Evolutionary conservation across 371 early-diverging fungal genomes (phyloP).

Genomic region (Syncephalastrum sp.): DNA sequence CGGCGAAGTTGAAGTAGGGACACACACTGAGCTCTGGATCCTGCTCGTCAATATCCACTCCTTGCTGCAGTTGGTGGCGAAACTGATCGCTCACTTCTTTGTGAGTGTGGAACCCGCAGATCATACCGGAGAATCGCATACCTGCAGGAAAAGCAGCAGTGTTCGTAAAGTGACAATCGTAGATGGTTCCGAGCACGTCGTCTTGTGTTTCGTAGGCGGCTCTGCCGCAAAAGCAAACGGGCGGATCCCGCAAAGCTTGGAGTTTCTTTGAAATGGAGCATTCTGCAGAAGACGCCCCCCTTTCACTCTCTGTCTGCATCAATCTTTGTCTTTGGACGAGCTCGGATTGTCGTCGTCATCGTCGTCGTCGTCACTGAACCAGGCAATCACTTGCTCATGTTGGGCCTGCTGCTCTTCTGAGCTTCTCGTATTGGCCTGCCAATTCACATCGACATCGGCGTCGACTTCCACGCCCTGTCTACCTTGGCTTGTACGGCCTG

Average conservation of each 20-base stretch:
- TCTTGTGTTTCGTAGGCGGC: constrained; percentile 21
- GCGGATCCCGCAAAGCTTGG: constrained; percentile 5
- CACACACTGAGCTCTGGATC: constrained; percentile 38
- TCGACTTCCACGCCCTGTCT: no score
- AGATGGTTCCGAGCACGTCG: constrained; percentile 24
- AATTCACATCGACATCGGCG: no score
- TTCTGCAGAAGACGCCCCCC: no score
- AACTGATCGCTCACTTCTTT: constrained; percentile 32
- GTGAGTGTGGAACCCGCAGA: constrained; percentile 54
- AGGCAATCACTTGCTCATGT: no score
- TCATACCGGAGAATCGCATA: not conserved
- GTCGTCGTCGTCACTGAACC: no score
- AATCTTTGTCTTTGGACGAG: no score
- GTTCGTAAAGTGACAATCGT: constrained; percentile 25
- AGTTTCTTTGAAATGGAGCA: no score
- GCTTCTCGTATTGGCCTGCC: no score
- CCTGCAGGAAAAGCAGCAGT: not conserved
- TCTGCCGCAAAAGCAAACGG: constrained; percentile 38
- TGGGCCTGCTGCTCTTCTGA: no score
- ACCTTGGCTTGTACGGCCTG: no score
- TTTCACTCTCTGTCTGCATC: no score
- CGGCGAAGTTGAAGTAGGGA: constrained; percentile 46
- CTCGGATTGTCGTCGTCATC: no score
- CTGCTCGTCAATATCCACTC: constrained; percentile 14
- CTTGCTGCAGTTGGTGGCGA: constrained; percentile 9